Evolutionary conservation across 2,329 filamentous ascomycete genomes (phyloP).

Genomic region (Aspergillus pseudoviridinutans): DNA sequence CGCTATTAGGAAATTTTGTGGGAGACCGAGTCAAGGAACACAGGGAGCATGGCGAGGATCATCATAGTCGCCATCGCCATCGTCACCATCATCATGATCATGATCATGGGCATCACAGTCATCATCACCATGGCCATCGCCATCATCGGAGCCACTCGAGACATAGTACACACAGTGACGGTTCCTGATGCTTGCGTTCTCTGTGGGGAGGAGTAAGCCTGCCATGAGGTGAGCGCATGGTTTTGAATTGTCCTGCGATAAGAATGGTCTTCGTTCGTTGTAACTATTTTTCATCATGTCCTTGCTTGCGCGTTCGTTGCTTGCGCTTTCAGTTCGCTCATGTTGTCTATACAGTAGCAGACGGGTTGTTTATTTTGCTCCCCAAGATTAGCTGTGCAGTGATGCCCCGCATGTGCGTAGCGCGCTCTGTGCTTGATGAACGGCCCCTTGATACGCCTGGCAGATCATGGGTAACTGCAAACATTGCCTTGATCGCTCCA

Average conservation of each 20-base stretch:
- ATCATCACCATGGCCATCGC: conserved; percentile 8
- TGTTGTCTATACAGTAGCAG: neutral
- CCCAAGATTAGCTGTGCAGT: neutral
- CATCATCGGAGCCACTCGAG: conserved; percentile 21
- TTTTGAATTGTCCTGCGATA: neutral
- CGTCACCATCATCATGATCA: conserved; percentile 18
- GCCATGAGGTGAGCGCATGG: neutral
- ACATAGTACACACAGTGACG: conserved; percentile 15
- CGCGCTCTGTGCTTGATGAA: neutral
- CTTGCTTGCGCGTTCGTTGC: neutral
- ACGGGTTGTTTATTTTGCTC: neutral
- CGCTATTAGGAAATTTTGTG: conserved; percentile 52
- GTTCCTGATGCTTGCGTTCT: neutral
- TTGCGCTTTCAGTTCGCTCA: neutral
- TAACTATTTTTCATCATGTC: no score
- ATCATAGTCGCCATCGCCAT: conserved; percentile 2
- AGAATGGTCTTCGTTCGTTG: neutral
- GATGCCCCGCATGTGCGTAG: neutral
- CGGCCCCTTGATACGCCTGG: neutral
- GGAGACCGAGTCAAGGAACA: conserved; percentile 51
- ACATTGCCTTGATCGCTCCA: neutral
- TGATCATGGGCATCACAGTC: conserved; percentile 4
- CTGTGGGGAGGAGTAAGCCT: neutral
- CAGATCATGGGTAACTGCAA: neutral
- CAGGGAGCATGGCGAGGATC: conserved; percentile 24